A percentile compares a stretch with the other conserved stretches of the same genome.
These are phyloP conservation scores for Cordyceps cicadae DNA, from an alignment of 2,329 filamentous ascomycete genomes.

Conservation along the genomic window DNA sequence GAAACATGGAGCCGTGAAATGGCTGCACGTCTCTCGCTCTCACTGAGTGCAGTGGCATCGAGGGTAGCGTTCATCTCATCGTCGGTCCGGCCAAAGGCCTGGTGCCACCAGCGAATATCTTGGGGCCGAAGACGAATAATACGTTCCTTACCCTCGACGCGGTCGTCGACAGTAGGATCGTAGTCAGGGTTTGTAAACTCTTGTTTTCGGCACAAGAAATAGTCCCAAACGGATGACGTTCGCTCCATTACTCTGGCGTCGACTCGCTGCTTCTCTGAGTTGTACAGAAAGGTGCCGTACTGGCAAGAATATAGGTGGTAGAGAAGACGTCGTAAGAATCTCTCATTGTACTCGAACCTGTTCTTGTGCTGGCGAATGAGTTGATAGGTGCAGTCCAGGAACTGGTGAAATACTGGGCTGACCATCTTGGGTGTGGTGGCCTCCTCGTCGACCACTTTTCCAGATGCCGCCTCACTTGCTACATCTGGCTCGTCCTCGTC, in stretches of 20 bases:
- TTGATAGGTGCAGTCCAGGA: constrained; percentile 90
- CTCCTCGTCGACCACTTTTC: constrained; percentile 43
- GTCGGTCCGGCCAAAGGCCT: constrained; percentile 76
- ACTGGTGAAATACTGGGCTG: constrained; percentile 95
- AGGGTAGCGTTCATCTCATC: constrained; percentile 81
- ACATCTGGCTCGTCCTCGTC: constrained; percentile 54
- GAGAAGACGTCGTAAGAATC: constrained; percentile 77
- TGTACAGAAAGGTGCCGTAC: constrained; percentile 93
- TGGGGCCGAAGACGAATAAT: constrained; percentile 71
- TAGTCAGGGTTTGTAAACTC: constrained; percentile 82
- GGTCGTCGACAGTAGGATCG: constrained; percentile 66
- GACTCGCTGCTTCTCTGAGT: constrained; percentile 80
- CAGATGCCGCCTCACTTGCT: constrained; percentile 30
- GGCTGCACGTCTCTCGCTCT: constrained; percentile 31
- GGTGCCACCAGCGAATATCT: constrained; percentile 89
- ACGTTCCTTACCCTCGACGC: constrained; percentile 68
- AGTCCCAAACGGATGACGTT: constrained; percentile 89
- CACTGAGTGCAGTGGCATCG: constrained; percentile 45
- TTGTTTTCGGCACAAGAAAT: constrained; percentile 71
- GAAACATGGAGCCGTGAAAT: constrained; percentile 26
- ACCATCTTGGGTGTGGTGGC: constrained; percentile 82
- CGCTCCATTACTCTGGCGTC: constrained; percentile 60
- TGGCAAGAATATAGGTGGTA: constrained; percentile 96
- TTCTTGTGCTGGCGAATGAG: constrained; percentile 76
- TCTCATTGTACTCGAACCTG: constrained; percentile 93